A percentile compares a stretch with the other conserved stretches of the same genome.
phyloP scores from a whole-genome alignment of 1,139 yeast species.

The Geotrichum citri-aurantii region DNA sequence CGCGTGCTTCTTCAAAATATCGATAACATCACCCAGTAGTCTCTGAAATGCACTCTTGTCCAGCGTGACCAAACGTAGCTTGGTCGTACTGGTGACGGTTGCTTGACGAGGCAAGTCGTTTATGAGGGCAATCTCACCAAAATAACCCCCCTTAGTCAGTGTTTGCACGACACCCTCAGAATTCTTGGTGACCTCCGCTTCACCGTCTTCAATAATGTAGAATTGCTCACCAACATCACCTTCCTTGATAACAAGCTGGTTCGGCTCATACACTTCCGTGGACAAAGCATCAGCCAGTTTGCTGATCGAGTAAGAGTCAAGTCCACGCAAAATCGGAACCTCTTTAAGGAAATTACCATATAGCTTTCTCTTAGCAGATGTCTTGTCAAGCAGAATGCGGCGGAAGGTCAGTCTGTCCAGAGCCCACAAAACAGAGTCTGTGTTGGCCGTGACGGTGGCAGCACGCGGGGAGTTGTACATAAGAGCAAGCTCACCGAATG shows the following conservation, averaged over 20 bases:
- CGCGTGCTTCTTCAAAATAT: slow-evolving; percentile 71
- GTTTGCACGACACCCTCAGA: slow-evolving; percentile 56
- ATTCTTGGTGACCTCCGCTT: slow-evolving; percentile 62
- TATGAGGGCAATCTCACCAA: slow-evolving; percentile 91
- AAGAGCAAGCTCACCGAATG: slow-evolving; percentile 93
- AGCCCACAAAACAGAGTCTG: slow-evolving; percentile 79
- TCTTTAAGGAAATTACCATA: slow-evolving; percentile 85
- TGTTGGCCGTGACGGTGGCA: slow-evolving; percentile 79
- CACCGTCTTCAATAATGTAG: slow-evolving; percentile 83
- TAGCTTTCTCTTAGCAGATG: slow-evolving; percentile 82
- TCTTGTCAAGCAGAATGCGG: slow-evolving; percentile 81
- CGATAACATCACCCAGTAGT: slow-evolving; percentile 87
- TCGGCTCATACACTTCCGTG: slow-evolving; percentile 66
- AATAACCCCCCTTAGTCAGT: slow-evolving; percentile 79
- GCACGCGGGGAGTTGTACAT: slow-evolving; percentile 98
- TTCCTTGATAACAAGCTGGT: slow-evolving; percentile 71
- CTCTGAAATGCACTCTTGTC: slow-evolving; percentile 93
- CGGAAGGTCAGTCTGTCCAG: slow-evolving; percentile 91
- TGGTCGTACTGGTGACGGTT: slow-evolving; percentile 71
- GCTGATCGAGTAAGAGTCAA: slow-evolving; percentile 79
- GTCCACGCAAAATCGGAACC: slow-evolving; percentile 67
- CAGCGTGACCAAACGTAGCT: slow-evolving; percentile 80
- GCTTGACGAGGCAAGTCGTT: slow-evolving; percentile 95
- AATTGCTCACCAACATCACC: slow-evolving; percentile 93
- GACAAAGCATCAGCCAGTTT: slow-evolving; percentile 92